Evolutionary conservation across 2,329 filamentous ascomycete species (phyloP).

Genomic region (Acephala macrosclerotiorum): DNA sequence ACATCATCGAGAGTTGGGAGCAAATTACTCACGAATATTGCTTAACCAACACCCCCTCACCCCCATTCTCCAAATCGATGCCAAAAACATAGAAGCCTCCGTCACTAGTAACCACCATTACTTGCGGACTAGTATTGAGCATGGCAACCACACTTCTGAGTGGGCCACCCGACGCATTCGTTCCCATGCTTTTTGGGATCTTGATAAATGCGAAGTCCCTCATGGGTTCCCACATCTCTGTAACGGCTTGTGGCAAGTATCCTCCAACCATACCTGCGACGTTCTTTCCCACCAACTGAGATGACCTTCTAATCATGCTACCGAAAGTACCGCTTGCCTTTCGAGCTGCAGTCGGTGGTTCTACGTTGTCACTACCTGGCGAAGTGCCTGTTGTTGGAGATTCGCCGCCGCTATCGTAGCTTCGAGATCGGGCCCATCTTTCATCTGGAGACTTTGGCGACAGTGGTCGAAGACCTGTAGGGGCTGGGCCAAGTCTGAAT

Average conservation of each 20-base stretch:
- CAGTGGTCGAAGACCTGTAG: slow-evolving; percentile 34
- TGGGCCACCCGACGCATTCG: slow-evolving; percentile 54
- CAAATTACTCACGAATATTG: slow-evolving; percentile 81
- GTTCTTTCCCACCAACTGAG: slow-evolving; percentile 88
- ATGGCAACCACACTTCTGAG: slow-evolving; percentile 95
- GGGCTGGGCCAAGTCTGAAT: slow-evolving; percentile 74
- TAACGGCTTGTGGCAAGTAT: slow-evolving; percentile 91
- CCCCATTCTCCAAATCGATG: slow-evolving; percentile 92
- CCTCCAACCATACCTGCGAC: slow-evolving; percentile 90
- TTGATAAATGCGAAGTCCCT: slow-evolving; percentile 98
- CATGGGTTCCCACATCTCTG: slow-evolving; percentile 96
- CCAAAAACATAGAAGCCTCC: slow-evolving; percentile 95
- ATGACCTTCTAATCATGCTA: slow-evolving; percentile 91
- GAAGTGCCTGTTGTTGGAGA: slow-evolving; percentile 50
- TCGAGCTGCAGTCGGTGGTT: slow-evolving; percentile 45
- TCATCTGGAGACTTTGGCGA: slow-evolving; percentile 44
- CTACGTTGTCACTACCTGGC: slow-evolving; percentile 41
- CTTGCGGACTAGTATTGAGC: slow-evolving; percentile 91
- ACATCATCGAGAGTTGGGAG: slow-evolving; percentile 1
- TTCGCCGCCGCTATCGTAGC: slow-evolving; percentile 62
- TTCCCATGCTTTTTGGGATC: slow-evolving; percentile 69
- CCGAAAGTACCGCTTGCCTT: slow-evolving; percentile 80
- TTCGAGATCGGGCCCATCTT: slow-evolving; percentile 48
- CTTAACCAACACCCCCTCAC: slow-evolving; percentile 89
- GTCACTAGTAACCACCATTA: slow-evolving; percentile 98